Base-by-base conservation (phyloP, 2,329 filamentous ascomycete species). In the Ploettnerulaceae sp. region DNA sequence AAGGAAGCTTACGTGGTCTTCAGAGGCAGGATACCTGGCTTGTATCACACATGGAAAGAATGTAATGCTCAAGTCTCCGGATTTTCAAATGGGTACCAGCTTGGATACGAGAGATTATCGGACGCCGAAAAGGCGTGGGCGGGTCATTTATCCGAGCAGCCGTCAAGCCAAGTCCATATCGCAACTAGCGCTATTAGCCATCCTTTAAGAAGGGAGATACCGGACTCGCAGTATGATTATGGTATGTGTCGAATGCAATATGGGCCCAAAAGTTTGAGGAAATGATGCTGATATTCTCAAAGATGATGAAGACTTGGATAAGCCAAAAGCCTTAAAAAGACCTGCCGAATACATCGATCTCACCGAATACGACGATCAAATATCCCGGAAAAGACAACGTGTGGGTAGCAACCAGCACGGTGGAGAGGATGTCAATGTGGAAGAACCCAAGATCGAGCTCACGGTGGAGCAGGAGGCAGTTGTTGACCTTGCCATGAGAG, bases 381-480 rank as follows among this genome's bases (percentile, higher is more conserved):
- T 12, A 9, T 9, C 31, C 21, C 22, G 14, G n/a, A 44, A 29
- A 15, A 44, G 21, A 15, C n/a, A 11, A 21, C 7, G 29, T 20
- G 29, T 44, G 1, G 12, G 24, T 14, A 5, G 21, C 22, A 6
- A 25, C n/a, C 20, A 28, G 15, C 14, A 12, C 33, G 11, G 18
- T 2, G n/a, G 35, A 34, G 6, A 28, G 17, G 43, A 41, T 4
- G 33, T 25, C 3, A 28, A 35, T 22, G 36, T 52, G 22, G 28
- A 46, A 17, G 33, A 41, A 17, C 18, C 34, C 2, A 21, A 33
- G 8, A 18, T 58, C 7, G 15, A 36, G 7, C 56, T 62, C 29
- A 58, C 59, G 8, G 28, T 45, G 3, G 55, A 53, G 33, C 57
- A 61, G 36, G 22, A 58, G 11, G 35, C 25, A 4, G 60, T 62